Conservation (phyloP, 495 filamentous ascomycete species). For the Rhizodiscina lignyota region DNA sequence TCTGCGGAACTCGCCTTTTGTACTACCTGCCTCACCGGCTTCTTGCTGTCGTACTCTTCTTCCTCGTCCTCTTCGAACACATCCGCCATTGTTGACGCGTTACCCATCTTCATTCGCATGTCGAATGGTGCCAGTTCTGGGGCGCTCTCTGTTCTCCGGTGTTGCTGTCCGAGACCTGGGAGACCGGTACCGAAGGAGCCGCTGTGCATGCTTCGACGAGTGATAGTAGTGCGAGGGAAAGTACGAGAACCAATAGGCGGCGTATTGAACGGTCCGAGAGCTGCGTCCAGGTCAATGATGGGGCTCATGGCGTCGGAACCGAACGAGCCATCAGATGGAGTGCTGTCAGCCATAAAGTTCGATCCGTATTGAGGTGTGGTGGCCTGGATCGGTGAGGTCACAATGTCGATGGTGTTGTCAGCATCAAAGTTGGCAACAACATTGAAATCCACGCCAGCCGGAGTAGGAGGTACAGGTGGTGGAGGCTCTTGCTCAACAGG, state of each 20-base stretch:
- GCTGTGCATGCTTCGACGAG: conserved; percentile 68
- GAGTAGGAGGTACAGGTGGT: no score
- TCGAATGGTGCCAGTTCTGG: conserved; percentile 79
- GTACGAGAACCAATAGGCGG: conserved; percentile 25
- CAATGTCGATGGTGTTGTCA: conserved; percentile 17
- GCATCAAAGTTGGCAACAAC: conserved; percentile 18
- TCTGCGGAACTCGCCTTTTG: neutral
- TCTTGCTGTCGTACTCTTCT: conserved; percentile 36
- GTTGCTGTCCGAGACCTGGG: conserved; percentile 54
- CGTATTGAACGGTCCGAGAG: conserved; percentile 84
- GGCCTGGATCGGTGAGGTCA: no score
- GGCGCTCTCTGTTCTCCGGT: conserved; percentile 82
- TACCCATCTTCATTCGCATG: conserved; percentile 35
- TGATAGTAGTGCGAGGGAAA: conserved; percentile 29
- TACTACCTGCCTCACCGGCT: neutral
- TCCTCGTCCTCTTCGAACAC: conserved; percentile 96
- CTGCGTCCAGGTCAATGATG: conserved; percentile 88
- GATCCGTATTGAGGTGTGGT: conserved; percentile 10
- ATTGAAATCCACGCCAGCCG: conserved; percentile 12
- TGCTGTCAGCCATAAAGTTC: conserved; percentile 17
- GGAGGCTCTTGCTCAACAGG: no score
- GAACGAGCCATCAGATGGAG: conserved; percentile 35
- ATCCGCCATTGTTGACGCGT: conserved; percentile 60
- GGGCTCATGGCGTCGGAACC: conserved; percentile 53
- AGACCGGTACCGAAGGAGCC: no score